Conservation (phyloP, 1,139 yeast species). For the Kodamaea suecica region DNA sequence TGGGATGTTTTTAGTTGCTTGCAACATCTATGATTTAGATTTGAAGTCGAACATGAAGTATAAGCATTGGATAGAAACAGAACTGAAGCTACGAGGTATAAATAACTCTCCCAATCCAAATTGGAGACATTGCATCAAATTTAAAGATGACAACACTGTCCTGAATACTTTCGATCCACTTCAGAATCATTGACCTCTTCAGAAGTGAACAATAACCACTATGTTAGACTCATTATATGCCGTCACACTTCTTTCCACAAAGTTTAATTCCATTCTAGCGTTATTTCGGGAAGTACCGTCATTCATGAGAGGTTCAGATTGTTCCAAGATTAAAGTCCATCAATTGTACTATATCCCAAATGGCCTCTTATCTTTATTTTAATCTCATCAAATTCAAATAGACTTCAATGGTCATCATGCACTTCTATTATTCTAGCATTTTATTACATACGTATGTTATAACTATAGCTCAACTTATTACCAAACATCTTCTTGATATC, state of each 20-base stretch:
- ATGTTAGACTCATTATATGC: too few species aligned
- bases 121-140: conserved; percentile 36
- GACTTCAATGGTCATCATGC: too few species aligned
- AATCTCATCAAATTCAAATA: too few species aligned
- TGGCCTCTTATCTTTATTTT: too few species aligned
- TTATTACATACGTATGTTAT: not conserved
- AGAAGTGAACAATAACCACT: too few species aligned
- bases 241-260: too few species aligned
- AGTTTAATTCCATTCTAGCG: too few species aligned
- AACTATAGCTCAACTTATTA: conserved; percentile 19
- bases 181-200: too few species aligned
- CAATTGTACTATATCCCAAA: not conserved
- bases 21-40: conserved; percentile 46
- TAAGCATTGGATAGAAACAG: conserved; percentile 43
- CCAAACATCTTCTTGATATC: conserved; percentile 98
- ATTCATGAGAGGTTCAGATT: too few species aligned
- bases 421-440: not conserved
- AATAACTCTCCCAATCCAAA: conserved; percentile 35
- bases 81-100: conserved; percentile 31
- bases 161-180: not conserved
- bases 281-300: too few species aligned
- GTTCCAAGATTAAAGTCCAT: too few species aligned
- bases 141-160: not conserved
- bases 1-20: conserved; percentile 32
- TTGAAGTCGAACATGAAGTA: conserved; percentile 40